Percentiles rank a stretch among this genome's conserved stretches.
Conservation (phyloP, 2,329 filamentous ascomycete genomes). For the Ceratocystis cacaofunesta region DNA sequence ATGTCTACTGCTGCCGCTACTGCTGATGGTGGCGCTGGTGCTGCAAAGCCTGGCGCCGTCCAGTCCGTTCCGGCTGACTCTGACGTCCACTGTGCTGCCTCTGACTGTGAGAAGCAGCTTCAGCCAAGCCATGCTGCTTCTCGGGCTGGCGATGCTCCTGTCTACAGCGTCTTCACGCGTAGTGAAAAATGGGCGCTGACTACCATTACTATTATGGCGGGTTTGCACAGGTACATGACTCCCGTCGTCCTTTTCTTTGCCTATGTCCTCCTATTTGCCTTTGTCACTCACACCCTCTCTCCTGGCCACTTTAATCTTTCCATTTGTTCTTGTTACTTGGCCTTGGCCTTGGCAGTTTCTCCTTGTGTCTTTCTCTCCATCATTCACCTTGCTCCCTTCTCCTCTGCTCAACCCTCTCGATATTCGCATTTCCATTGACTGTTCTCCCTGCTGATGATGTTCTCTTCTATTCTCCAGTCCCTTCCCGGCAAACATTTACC, state of each 20-base stretch:
- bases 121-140: not conserved
- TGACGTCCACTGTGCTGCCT: not conserved
- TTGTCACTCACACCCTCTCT: not conserved
- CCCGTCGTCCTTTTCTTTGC: too few species aligned
- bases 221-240: conserved; percentile 19
- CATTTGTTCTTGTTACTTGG: not conserved
- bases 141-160: not conserved
- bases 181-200: conserved; percentile 22
- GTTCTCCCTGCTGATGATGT: not conserved
- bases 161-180: conserved; percentile 21
- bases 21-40: not conserved
- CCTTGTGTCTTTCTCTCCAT: not conserved
- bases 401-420: not conserved
- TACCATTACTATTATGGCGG: conserved; percentile 21
- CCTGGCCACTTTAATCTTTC: not conserved
- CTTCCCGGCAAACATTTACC: conserved; percentile 25
- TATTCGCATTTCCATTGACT: not conserved
- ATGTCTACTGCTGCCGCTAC: not conserved
- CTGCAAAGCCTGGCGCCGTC: not conserved
- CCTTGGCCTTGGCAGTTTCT: not conserved
- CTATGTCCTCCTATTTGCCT: not conserved
- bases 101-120: not conserved
- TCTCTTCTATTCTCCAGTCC: conserved; percentile 19
- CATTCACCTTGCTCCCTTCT: not conserved
- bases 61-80: not conserved